phyloP scores from a whole-genome alignment of 345 rosid species.

The Triadica sebifera region DNA sequence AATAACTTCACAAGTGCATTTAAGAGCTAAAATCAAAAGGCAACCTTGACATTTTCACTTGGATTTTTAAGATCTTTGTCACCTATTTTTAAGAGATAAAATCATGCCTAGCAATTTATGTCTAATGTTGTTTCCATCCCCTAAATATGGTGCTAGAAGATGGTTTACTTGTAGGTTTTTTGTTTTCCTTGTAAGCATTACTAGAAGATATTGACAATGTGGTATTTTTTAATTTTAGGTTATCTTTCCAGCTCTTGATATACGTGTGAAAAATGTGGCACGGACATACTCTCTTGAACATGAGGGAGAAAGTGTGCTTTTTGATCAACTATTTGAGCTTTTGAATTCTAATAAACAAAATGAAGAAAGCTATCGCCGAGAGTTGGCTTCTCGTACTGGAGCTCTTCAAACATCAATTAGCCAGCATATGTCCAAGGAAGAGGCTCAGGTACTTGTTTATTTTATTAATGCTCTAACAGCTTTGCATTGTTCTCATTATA shows the following conservation, averaged over 20 bases:
- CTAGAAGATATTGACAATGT: conserved; percentile 1
- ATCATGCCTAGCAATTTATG: background rate
- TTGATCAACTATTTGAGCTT: conserved; percentile 67
- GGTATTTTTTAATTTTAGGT: conserved; percentile 44
- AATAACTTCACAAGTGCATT: background rate
- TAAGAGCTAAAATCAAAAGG: background rate
- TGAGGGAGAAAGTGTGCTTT: conserved; percentile 72
- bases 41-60: background rate
- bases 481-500: background rate
- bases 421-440: conserved; percentile 96
- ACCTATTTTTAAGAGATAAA: background rate
- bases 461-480: background rate
- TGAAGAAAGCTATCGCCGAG: conserved; percentile 60
- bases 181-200: background rate
- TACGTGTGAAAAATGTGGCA: conserved; percentile 86
- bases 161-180: background rate
- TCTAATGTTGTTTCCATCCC: background rate
- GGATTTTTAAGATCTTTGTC: background rate
- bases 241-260: conserved; percentile 82
- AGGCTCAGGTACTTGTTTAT: conserved; percentile 55
- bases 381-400: conserved; percentile 74
- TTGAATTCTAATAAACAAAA: conserved; percentile 53
- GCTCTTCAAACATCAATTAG: conserved; percentile 80
- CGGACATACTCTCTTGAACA: conserved; percentile 86
- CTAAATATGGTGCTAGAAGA: background rate